phyloP scores from a whole-genome alignment of 495 filamentous ascomycete species.

The Penicilliopsis zonata region DNA sequence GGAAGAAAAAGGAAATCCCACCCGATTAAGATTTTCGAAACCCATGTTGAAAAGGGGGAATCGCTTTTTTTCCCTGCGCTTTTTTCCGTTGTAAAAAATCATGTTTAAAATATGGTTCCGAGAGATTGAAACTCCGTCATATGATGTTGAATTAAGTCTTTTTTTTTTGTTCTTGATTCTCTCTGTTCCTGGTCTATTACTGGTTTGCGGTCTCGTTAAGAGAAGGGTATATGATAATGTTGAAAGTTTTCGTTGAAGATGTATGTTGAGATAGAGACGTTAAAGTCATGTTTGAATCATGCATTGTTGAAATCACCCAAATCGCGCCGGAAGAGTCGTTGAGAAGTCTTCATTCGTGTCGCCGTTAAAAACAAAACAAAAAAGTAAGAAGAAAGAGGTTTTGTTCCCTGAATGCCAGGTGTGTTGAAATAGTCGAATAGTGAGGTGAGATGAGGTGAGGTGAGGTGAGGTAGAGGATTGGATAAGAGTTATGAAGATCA shows the following conservation, averaged over 20 bases:
- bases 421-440: conserved; percentile 11
- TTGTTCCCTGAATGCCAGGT: conserved; percentile 30
- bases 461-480: conserved; percentile 3
- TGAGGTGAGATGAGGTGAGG: conserved; percentile 8
- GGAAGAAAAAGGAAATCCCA: conserved; percentile 3
- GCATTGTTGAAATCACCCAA: neutral
- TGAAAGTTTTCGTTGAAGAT: conserved; percentile 18
- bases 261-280: conserved; percentile 8
- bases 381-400: no score
- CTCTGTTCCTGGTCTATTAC: no score
- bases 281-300: no score
- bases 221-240: conserved; percentile 17
- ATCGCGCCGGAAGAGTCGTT: conserved; percentile 35
- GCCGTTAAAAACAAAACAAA: conserved; percentile 31
- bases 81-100: conserved; percentile 7
- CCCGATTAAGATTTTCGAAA: conserved; percentile 9
- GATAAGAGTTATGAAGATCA: conserved; percentile 4
- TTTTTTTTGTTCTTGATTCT: conserved; percentile 1
- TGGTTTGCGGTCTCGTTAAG: no score
- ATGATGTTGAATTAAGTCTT: conserved; percentile 1
- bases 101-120: no score
- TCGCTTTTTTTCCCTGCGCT: conserved; percentile 6
- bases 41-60: conserved; percentile 20
- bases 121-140: conserved; percentile 19
- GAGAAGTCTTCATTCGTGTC: conserved; percentile 38